Evolutionary conservation across 169 alveolate genomes (phyloP).

Genomic region (Plasmodium adleri): DNA sequence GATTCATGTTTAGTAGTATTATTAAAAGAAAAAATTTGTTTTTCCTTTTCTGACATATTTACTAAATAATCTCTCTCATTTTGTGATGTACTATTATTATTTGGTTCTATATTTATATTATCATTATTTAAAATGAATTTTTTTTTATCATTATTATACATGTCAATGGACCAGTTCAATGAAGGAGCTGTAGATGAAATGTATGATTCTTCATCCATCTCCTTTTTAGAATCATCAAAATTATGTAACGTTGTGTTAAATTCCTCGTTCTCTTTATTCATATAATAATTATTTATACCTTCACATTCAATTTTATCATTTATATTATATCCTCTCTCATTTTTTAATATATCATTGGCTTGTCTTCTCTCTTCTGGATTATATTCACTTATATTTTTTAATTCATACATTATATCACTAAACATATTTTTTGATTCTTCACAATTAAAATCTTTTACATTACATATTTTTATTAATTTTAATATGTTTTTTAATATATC

Average conservation of each 20-base stretch:
- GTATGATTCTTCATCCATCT: background rate
- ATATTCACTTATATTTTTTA: slow-evolving; percentile 6
- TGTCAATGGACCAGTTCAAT: background rate
- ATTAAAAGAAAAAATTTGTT: too few species aligned
- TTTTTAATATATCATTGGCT: background rate
- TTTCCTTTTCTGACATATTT: too few species aligned
- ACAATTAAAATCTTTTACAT: slow-evolving; percentile 19
- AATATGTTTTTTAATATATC: slow-evolving; percentile 16
- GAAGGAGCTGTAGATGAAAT: slow-evolving; percentile 19
- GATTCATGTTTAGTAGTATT: slow-evolving; percentile 4
- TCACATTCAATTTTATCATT: too few species aligned
- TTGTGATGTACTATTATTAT: too few species aligned
- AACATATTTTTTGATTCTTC: slow-evolving; percentile 27
- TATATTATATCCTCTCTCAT: background rate
- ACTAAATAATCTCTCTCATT: too few species aligned
- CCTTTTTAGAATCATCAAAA: too few species aligned
- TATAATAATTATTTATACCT: background rate
- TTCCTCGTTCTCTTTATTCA: background rate
- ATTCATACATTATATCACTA: slow-evolving; percentile 27
- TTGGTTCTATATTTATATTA: too few species aligned
- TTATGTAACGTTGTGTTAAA: too few species aligned
- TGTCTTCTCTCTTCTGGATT: background rate
- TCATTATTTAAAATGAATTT: too few species aligned
- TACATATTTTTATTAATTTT: background rate
- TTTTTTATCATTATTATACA: too few species aligned